Evolutionary conservation across 1,284 basidiomycete genomes (phyloP).

Genomic region (Melampsora larici-populina): DNA sequence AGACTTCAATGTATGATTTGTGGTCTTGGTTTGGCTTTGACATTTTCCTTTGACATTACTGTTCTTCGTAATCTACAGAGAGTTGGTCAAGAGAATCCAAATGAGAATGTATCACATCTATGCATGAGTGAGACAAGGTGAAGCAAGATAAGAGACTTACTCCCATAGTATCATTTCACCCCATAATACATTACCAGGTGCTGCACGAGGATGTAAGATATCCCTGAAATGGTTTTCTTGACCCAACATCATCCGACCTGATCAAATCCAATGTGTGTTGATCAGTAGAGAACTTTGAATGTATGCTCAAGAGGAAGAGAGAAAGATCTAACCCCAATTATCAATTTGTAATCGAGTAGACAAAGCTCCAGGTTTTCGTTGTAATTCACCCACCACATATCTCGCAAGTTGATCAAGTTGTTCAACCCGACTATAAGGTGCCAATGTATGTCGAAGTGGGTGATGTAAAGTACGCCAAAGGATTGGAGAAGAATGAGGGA

Average conservation of each 20-base stretch:
- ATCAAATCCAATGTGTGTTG: not conserved
- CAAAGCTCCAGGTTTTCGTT: not conserved
- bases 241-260: conserved; percentile 22
- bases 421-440: conserved; percentile 17
- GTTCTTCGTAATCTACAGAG: no score
- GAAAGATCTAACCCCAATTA: conserved; percentile 19
- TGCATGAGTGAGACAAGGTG: no score
- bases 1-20: no score
- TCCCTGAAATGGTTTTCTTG: conserved; percentile 36
- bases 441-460: not conserved
- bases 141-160: conserved; percentile 30
- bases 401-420: conserved; percentile 32
- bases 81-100: no score
- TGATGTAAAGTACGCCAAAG: conserved; percentile 30
- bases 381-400: not conserved
- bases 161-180: conserved; percentile 39
- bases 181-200: conserved; percentile 34
- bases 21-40: no score
- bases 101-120: no score
- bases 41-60: no score
- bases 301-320: not conserved
- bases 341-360: conserved; percentile 4
- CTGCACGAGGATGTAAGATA: conserved; percentile 18
- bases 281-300: not conserved
- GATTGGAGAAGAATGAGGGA: not conserved